phyloP scores from a whole-genome alignment of 1,284 basidiomycete genomes.

The Cystobasidiaceae sp. region DNA sequence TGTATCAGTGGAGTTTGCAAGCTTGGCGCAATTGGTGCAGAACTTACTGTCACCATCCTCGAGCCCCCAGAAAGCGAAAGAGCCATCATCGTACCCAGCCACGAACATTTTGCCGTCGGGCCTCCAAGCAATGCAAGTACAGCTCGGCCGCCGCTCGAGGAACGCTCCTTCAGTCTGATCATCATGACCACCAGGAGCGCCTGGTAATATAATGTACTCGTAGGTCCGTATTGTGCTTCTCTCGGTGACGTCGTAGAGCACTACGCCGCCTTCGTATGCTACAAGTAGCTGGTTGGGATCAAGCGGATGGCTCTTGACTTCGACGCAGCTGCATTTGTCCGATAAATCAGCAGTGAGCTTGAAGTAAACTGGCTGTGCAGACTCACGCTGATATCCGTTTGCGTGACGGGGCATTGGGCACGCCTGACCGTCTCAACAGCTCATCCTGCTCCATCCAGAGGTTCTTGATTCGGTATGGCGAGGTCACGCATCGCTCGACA shows the following conservation, averaged over 20 bases:
- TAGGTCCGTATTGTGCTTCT: slow-evolving; percentile 60
- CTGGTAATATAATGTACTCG: slow-evolving; percentile 58
- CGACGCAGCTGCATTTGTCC: slow-evolving; percentile 50
- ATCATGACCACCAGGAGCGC: slow-evolving; percentile 70
- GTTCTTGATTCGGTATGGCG: slow-evolving; percentile 47
- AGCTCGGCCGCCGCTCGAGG: slow-evolving; percentile 63
- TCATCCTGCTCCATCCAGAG: slow-evolving; percentile 60
- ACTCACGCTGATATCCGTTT: slow-evolving; percentile 45
- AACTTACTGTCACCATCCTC: slow-evolving; percentile 63
- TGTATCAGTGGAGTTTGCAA: background rate
- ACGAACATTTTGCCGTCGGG: slow-evolving; percentile 55
- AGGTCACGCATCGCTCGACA: slow-evolving; percentile 44
- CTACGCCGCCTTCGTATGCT: slow-evolving; percentile 73
- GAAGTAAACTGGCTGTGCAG: background rate
- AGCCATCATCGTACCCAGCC: slow-evolving; percentile 77
- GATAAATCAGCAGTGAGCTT: slow-evolving; percentile 45
- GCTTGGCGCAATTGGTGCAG: background rate
- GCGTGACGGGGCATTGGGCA: slow-evolving; percentile 52
- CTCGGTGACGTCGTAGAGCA: slow-evolving; percentile 66
- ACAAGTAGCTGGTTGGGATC: slow-evolving; percentile 74
- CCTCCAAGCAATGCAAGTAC: slow-evolving; percentile 67
- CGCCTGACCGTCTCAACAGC: slow-evolving; percentile 57
- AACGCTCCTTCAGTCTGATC: slow-evolving; percentile 58
- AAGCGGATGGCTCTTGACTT: slow-evolving; percentile 67
- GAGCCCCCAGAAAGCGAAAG: slow-evolving; percentile 77